Base-by-base conservation (phyloP, 2,329 filamentous ascomycete species). In the Ophiostoma himal-ulmi region DNA sequence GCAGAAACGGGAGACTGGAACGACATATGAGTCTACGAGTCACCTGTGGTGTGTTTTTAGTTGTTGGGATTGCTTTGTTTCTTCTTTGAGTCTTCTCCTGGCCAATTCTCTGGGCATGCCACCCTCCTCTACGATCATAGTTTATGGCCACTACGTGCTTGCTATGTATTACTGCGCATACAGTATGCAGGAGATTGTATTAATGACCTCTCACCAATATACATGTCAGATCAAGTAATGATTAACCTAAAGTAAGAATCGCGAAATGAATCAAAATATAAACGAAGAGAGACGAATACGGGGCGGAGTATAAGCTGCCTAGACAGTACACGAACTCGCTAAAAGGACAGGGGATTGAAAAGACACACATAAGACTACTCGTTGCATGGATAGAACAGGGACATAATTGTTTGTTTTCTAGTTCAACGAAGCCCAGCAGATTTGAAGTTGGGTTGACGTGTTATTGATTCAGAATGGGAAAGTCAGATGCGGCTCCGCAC, bases 401-500 rank as follows among this genome's bases (percentile, higher is more conserved):
- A 10, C 8, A 22, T 54, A 54, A 22, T 57, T 26, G 52, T 22
- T 26, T 57, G n/a, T 6, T 57, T 57, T 3, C 11, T 13, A 57
- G 26, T 26, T 57, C 30, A 57, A 57, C 52, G 10, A 26, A 57
- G 22, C 52, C 52, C 52, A 57, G 52, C 52, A 22, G n/a, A 26
- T 57, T 22, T 52, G 30, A 20, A 30, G 4, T 20, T 48, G 44
- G 44, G n/a, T 22, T 57, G 52, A 57, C 30, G 44, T 26, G 44
- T 20, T 44, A 13, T 11, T 67, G 69, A 52, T 67, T 44, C 54
- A 68, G 65, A 68, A 68, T 39, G 44, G 22, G 48, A 60, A 34
- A 54, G 5, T 44, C 65, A 68, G 69, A 68, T 70, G 69, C 69
- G 69, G 66, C 54, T 70, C 66, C 69, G 69, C 69, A 62, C 37